A percentile compares a stretch with the other conserved stretches of the same genome.
Evolutionary conservation across 2,329 filamentous ascomycete species (phyloP).

Genomic region (Chrysoporthe cubensis): DNA sequence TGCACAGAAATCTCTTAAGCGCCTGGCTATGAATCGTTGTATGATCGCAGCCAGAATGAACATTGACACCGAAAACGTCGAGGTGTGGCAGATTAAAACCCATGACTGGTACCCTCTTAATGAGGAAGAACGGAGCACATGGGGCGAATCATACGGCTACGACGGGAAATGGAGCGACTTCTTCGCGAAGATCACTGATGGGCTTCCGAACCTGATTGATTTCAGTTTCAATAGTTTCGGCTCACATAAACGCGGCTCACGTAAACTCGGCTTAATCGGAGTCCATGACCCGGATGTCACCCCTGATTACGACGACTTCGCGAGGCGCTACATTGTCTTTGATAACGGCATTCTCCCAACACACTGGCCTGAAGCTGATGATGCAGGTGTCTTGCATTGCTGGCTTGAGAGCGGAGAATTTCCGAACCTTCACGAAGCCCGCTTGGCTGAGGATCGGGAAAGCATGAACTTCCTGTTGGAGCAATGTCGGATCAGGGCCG

Average conservation of each 20-base stretch:
- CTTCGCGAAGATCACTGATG: conserved; percentile 11
- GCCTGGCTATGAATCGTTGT: conserved; percentile 15
- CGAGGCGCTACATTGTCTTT: conserved; percentile 16
- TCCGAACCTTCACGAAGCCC: conserved; percentile 13
- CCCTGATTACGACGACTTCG: background rate
- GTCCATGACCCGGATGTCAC: no score
- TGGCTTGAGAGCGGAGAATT: background rate
- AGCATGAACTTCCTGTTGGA: conserved; percentile 10
- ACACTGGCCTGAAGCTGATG: conserved; percentile 1
- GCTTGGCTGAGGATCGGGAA: conserved; percentile 11
- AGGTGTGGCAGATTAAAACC: conserved; percentile 8
- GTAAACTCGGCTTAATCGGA: no score
- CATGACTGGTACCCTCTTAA: conserved; percentile 4
- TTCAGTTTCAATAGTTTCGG: conserved; percentile 13
- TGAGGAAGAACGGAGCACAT: background rate
- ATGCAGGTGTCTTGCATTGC: background rate
- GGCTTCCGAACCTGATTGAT: conserved; percentile 18
- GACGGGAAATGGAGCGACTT: conserved; percentile 22
- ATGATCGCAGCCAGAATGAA: conserved; percentile 8
- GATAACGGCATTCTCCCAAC: conserved; percentile 7
- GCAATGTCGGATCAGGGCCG: background rate
- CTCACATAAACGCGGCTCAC: background rate
- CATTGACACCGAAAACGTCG: background rate
- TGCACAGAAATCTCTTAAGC: conserved; percentile 13
- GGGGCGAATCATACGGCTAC: conserved; percentile 2